Evolutionary conservation across 2,329 filamentous ascomycete species (phyloP), one percentile per base, ranked within the genome.

Genomic region (Dothistroma septosporum): DNA sequence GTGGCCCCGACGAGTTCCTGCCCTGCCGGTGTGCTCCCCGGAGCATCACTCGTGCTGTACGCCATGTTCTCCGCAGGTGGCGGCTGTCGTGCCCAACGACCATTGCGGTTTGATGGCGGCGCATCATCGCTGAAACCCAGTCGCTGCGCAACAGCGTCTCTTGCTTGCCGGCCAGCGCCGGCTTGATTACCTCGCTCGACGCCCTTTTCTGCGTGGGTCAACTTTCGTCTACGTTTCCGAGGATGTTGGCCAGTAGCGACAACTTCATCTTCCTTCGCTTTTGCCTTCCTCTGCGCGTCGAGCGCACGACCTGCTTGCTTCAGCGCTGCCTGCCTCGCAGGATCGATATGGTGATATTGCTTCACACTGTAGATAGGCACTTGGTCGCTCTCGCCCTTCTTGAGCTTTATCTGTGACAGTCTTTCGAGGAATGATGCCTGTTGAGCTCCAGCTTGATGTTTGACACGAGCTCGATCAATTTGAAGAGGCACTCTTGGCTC

Each of bases 351-450:
- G 16, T 35, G 50, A 6, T 32, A 53, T n/a, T 21, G n/a, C 50
- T 64, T 68, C 56, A 74, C 63, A 32, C 61, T 65, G 52, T 66
- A 62, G 35, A 72, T 58, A 9, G 73, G 72, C 14, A 75, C 66
- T 4, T 63, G 64, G 58, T 75, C 73, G 0, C 61, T 66, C 37
- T 79, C 77, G 41, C 77, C 77, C 58, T 74, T 73, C 59, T 72
- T 73, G 4, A 71, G 71, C 62, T 80, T 80, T 32, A 75, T 73
- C 16, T 73, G 70, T 22, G 77, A 77, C 16, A 79, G 60, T 21
- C 68, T 71, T 52, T 74, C 72, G 1, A 80, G 68, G 61, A 80
- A 80, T 31, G 70, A 70, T 2, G 72, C 72, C 32, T 77, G 71
- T 2, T 63, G 58, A 24, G 69, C 60, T 6, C 59, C 60, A 12